A percentile compares a stretch with the other conserved stretches of the same genome.
These are phyloP conservation scores for Chrysanthemum seticuspe DNA, from an alignment of 129 eudicot species.

Conservation along the genomic window DNA sequence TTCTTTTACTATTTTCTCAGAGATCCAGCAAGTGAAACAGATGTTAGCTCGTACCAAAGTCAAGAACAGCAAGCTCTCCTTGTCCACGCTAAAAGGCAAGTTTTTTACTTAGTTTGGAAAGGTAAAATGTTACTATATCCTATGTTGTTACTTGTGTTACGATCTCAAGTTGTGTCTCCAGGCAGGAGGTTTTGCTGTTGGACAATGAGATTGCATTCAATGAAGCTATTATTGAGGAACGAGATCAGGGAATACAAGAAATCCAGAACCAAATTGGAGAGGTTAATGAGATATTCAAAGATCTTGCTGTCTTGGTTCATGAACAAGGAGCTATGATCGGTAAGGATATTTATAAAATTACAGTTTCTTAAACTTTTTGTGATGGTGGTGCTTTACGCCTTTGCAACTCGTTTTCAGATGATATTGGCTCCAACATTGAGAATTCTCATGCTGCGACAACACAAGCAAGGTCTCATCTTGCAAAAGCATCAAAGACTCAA, in stretches of 20 bases:
- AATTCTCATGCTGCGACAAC: slow-evolving; percentile 57
- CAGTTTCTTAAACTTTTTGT: not conserved
- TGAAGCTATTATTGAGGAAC: slow-evolving; percentile 78
- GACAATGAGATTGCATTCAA: slow-evolving; percentile 65
- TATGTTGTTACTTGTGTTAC: not conserved
- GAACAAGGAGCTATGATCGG: slow-evolving; percentile 66
- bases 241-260: slow-evolving; percentile 82
- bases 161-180: slow-evolving; percentile 24
- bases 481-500: slow-evolving; percentile 69
- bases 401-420: slow-evolving; percentile 42
- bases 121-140: not conserved
- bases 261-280: slow-evolving; percentile 68
- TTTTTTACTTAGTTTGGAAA: not conserved
- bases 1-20: slow-evolving; percentile 26
- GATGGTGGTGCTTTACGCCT: not conserved
- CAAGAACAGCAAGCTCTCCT: slow-evolving; percentile 53
- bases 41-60: slow-evolving; percentile 31
- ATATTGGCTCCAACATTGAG: slow-evolving; percentile 67
- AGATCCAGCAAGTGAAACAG: slow-evolving; percentile 39
- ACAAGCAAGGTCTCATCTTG: slow-evolving; percentile 57
- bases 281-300: slow-evolving; percentile 74
- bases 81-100: slow-evolving; percentile 56
- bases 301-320: slow-evolving; percentile 65
- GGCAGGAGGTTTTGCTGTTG: slow-evolving; percentile 53
- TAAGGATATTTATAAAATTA: slow-evolving; percentile 21